Percentiles rank a stretch among this genome's conserved stretches.
These are phyloP conservation scores for Xylaria bambusicola DNA, from an alignment of 495 filamentous ascomycete genomes.

Conservation along the genomic window DNA sequence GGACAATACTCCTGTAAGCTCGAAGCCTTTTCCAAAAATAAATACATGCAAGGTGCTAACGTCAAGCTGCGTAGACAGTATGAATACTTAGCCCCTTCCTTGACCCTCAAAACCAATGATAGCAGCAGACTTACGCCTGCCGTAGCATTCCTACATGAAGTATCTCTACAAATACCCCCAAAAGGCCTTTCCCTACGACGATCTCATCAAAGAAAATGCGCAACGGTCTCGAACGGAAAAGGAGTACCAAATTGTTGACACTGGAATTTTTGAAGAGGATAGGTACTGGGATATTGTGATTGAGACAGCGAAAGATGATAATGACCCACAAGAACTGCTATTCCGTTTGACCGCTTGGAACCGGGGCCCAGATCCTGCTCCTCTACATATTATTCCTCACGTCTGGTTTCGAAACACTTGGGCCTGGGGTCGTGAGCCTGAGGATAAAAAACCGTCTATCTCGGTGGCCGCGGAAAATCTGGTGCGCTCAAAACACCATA, in stretches of 20 bases:
- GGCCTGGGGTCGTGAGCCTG: slow-evolving; percentile 80
- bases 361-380: slow-evolving; percentile 84
- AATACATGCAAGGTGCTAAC: neutral
- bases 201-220: slow-evolving; percentile 81
- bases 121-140: slow-evolving; percentile 25
- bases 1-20: slow-evolving; percentile 79
- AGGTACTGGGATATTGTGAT: slow-evolving; percentile 97
- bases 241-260: slow-evolving; percentile 92
- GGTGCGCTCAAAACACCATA: slow-evolving; percentile 71
- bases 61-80: slow-evolving; percentile 42
- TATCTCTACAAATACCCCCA: slow-evolving; percentile 97
- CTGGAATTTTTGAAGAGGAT: slow-evolving; percentile 87
- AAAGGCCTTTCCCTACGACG: slow-evolving; percentile 84
- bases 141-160: slow-evolving; percentile 97
- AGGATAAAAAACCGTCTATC: slow-evolving; percentile 74
- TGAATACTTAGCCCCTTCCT: slow-evolving; percentile 20
- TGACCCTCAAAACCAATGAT: neutral
- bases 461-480: slow-evolving; percentile 61
- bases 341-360: slow-evolving; percentile 98
- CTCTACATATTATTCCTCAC: slow-evolving; percentile 90
- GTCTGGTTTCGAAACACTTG: slow-evolving; percentile 98
- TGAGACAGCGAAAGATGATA: slow-evolving; percentile 88
- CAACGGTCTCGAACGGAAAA: slow-evolving; percentile 69
- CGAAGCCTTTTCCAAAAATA: neutral
- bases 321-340: slow-evolving; percentile 85